Conservation (phyloP, 2,329 filamentous ascomycete species). For the Colletotrichum paranaense region DNA sequence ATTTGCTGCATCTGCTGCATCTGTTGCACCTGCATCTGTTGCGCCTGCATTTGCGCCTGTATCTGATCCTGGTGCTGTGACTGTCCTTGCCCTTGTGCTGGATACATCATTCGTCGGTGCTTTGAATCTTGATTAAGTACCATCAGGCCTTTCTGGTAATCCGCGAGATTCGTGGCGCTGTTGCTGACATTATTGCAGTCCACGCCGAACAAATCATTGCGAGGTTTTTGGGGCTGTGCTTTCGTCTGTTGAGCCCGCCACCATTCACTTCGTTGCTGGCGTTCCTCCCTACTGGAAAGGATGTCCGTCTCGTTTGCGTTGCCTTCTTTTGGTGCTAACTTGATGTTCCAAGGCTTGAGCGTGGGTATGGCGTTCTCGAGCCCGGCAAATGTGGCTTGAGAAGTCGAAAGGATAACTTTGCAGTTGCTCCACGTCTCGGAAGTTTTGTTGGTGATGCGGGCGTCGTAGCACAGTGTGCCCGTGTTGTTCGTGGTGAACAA, state of each 20-base stretch:
- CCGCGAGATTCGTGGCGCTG: neutral
- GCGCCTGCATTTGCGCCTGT: neutral
- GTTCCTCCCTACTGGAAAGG: conserved; percentile 53
- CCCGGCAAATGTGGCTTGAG: conserved; percentile 67
- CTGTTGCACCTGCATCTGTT: neutral
- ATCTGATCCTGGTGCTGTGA: neutral
- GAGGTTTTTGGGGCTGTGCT: conserved; percentile 41
- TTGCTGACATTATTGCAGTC: neutral
- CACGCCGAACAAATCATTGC: conserved; percentile 21
- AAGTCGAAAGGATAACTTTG: conserved; percentile 71
- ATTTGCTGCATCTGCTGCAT: neutral
- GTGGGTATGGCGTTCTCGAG: conserved; percentile 66
- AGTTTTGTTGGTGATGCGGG: conserved; percentile 70
- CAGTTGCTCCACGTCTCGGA: conserved; percentile 73
- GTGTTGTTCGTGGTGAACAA: conserved; percentile 67
- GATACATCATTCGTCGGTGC: neutral
- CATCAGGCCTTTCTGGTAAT: neutral
- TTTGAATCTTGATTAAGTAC: neutral
- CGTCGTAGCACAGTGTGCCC: conserved; percentile 69
- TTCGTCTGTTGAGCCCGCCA: conserved; percentile 43
- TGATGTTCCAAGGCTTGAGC: conserved; percentile 68
- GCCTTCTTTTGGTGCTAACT: conserved; percentile 50
- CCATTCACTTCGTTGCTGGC: conserved; percentile 45
- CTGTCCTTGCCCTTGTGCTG: neutral
- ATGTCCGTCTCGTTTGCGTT: conserved; percentile 40